Evolutionary conservation across 1,284 basidiomycete species (phyloP), one percentile per base, ranked within the genome.

Genomic region (Rhodotorula sp.): DNA sequence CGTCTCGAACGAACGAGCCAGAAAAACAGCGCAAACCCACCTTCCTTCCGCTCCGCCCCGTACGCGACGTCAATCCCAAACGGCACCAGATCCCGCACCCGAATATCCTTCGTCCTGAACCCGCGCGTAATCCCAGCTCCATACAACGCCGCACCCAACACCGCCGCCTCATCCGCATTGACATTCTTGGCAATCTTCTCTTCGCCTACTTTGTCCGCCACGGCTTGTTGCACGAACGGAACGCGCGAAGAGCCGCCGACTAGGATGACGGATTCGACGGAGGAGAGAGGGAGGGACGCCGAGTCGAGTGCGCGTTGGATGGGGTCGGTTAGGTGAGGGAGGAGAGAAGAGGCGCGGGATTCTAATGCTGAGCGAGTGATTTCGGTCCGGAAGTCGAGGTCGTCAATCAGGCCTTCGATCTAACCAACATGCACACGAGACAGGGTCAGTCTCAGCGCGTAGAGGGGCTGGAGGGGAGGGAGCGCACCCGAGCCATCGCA

Each of bases 151-250:
- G 64, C 63, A 82, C 91, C 94, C 62, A 99, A 87, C 22, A 97
- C 95, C 19, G 91, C 90, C 0, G 94, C 92, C 83, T 99, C 95
- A 79, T 99, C 96, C 0, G 95, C 90, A 79, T 99, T 99, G 65
- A 99, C 92, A 76, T 97, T 97, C 77, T 90, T 85, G 11, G 93
- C 91, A 73, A 96, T 90, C 79, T 90, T 90, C 66, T 87, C 85
- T n/a, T 71, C 87, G 78, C 91, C 91, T 62, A 94, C 89, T 44
- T 87, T 85, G 1, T 85, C 83, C 76, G 86, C 88, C 57, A 97
- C 82, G 19, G 91, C 90, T 17, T 87, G 81, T 79, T 96, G 94
- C 47, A 99, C 88, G 85, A 98, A 89, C 0, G 95, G 96, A 3
- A 91, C 91, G 64, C 95, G 86, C 19, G 94, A 91, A 68, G 85